Conservation (phyloP, 2,329 filamentous ascomycete species). For the Scedosporium minutisporum region DNA sequence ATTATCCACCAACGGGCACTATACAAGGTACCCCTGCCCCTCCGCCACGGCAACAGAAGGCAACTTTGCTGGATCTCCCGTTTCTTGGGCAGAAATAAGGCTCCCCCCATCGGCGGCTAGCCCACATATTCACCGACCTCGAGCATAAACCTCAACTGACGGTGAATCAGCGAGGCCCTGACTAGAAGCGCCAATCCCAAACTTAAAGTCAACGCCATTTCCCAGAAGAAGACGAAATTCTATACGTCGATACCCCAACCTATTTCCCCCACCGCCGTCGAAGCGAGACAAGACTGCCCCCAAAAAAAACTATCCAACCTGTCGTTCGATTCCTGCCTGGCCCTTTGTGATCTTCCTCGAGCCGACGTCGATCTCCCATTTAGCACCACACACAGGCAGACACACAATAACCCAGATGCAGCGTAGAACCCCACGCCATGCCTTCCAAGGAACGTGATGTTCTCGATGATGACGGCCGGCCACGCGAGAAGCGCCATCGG, state of each 20-base stretch:
- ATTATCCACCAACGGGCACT: not conserved
- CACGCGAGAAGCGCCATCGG: constrained; percentile 29
- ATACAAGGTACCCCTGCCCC: not conserved
- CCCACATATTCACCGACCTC: not conserved
- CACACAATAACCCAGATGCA: not conserved
- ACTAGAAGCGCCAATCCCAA: not conserved
- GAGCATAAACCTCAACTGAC: not conserved
- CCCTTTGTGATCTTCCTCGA: not conserved
- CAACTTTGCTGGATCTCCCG: not conserved
- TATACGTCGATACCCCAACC: not conserved
- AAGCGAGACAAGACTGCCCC: not conserved
- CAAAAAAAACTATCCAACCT: not conserved
- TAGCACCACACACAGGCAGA: not conserved
- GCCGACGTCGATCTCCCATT: not conserved
- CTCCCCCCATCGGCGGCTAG: not conserved
- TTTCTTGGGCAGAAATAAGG: constrained; percentile 7
- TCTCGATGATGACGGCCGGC: constrained; percentile 26
- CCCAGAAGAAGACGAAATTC: not conserved
- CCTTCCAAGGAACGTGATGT: constrained; percentile 32
- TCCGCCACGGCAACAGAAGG: not conserved
- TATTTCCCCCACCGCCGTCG: not conserved
- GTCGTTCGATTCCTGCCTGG: not conserved
- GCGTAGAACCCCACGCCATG: constrained; percentile 18
- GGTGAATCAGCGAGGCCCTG: not conserved
- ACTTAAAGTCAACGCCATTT: not conserved